phyloP scores from a whole-genome alignment of 2,329 filamentous ascomycete species.

The Fusarium praegraminearum region DNA sequence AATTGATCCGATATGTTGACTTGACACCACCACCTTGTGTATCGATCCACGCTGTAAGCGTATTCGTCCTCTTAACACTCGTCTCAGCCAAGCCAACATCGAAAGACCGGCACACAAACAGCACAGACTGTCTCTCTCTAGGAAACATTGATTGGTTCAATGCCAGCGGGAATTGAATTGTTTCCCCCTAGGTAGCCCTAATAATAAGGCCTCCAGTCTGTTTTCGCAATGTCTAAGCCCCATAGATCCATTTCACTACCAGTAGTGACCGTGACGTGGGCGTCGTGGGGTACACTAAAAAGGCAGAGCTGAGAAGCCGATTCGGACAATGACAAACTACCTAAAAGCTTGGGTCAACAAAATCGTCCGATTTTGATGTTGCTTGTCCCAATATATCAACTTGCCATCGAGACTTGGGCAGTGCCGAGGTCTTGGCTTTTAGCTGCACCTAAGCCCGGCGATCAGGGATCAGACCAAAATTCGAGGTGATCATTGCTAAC shows the following conservation, averaged over 20 bases:
- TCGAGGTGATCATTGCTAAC: slow-evolving; percentile 18
- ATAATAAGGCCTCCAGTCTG: slow-evolving; percentile 5
- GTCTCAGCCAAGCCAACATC: not conserved
- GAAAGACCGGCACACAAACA: not conserved
- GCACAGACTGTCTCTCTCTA: slow-evolving; percentile 4
- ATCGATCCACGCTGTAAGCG: not conserved
- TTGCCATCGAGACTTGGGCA: not conserved
- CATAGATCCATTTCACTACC: slow-evolving; percentile 21
- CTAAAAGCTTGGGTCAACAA: slow-evolving; percentile 5
- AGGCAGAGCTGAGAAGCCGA: slow-evolving; percentile 2
- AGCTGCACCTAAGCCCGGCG: slow-evolving; percentile 3
- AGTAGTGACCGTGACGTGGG: slow-evolving; percentile 30
- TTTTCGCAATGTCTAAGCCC: slow-evolving; percentile 13
- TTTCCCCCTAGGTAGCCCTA: slow-evolving; percentile 12
- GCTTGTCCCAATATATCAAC: not conserved
- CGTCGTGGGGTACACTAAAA: slow-evolving; percentile 33
- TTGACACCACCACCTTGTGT: slow-evolving; percentile 6
- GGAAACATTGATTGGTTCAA: not conserved
- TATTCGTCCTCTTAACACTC: not conserved
- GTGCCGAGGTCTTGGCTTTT: slow-evolving; percentile 16
- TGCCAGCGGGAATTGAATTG: slow-evolving; percentile 8
- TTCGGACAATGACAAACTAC: slow-evolving; percentile 1
- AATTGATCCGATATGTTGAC: slow-evolving; percentile 19
- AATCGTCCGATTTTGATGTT: slow-evolving; percentile 5
- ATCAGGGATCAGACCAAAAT: slow-evolving; percentile 27